Conservation (phyloP, 306 rosid genomes). For the Parietaria judaica region DNA sequence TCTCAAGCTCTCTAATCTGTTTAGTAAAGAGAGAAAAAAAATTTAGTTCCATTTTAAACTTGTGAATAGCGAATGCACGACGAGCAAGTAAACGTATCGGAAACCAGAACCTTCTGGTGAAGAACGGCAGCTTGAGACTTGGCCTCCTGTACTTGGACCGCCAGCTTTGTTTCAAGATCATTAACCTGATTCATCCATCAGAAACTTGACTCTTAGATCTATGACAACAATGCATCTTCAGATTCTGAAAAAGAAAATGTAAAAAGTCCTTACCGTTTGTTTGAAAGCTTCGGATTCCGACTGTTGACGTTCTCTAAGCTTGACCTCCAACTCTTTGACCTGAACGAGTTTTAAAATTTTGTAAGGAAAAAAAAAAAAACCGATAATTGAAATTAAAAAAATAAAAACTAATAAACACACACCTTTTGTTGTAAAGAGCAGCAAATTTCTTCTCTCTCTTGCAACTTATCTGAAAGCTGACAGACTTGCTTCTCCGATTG, state of each 20-base stretch:
- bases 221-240: neutral
- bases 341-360: conserved; percentile 20
- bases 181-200: conserved; percentile 38
- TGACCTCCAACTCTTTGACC: conserved; percentile 72
- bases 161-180: conserved; percentile 60
- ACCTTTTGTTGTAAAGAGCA: conserved; percentile 70
- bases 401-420: conserved; percentile 10
- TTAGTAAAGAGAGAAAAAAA: conserved; percentile 13
- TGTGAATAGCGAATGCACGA: neutral
- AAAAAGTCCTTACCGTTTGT: conserved; percentile 41
- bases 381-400: conserved; percentile 3
- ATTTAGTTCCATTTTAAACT: conserved; percentile 7
- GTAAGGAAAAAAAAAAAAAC: neutral
- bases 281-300: conserved; percentile 46
- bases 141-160: conserved; percentile 56
- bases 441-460: conserved; percentile 64
- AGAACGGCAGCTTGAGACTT: conserved; percentile 47
- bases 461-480: conserved; percentile 55
- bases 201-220: conserved; percentile 8
- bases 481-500: conserved; percentile 66
- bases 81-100: conserved; percentile 9
- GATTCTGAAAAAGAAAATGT: neutral
- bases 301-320: conserved; percentile 50
- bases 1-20: conserved; percentile 64
- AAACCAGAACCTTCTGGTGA: conserved; percentile 54